Percentiles rank a stretch among this genome's conserved stretches.
These are phyloP conservation scores for Malassezia globosa DNA, from an alignment of 1,284 basidiomycete species.

Conservation along the genomic window DNA sequence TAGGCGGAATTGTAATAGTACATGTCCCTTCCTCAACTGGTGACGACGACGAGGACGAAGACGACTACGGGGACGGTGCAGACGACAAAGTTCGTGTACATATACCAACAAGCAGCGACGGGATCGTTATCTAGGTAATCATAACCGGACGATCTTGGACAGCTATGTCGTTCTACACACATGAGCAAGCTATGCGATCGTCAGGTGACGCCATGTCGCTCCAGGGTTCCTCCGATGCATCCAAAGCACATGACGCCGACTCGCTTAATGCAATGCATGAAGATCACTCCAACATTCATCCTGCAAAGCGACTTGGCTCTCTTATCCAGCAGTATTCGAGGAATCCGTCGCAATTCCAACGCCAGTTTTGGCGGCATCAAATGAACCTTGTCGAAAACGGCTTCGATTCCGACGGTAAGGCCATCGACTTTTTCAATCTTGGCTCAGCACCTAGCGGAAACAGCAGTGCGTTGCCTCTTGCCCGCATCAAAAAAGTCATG, in stretches of 20 bases:
- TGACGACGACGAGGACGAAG: no score
- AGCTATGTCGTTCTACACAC: slow-evolving; percentile 15
- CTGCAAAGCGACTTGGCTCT: slow-evolving; percentile 5
- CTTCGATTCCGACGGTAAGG: slow-evolving; percentile 29
- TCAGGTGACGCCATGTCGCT: neutral
- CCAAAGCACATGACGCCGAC: neutral
- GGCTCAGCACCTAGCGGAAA: slow-evolving; percentile 19
- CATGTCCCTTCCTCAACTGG: no score
- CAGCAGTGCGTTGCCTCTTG: slow-evolving; percentile 41
- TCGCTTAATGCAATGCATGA: neutral
- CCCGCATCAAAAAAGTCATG: slow-evolving; percentile 47
- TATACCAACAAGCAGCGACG: no score
- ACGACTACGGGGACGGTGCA: no score
- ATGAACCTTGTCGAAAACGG: slow-evolving; percentile 39
- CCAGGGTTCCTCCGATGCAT: neutral
- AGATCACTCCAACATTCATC: neutral
- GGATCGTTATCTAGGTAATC: no score
- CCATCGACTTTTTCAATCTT: slow-evolving; percentile 31
- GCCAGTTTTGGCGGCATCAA: slow-evolving; percentile 37
- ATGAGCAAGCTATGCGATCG: slow-evolving; percentile 6
- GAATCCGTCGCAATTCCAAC: slow-evolving; percentile 25
- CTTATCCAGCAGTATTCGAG: slow-evolving; percentile 17
- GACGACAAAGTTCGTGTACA: no score
- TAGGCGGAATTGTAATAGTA: no score
- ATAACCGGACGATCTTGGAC: no score